Conservation (phyloP, 2,329 filamentous ascomycete genomes). For the Knoxdaviesia capensis region DNA sequence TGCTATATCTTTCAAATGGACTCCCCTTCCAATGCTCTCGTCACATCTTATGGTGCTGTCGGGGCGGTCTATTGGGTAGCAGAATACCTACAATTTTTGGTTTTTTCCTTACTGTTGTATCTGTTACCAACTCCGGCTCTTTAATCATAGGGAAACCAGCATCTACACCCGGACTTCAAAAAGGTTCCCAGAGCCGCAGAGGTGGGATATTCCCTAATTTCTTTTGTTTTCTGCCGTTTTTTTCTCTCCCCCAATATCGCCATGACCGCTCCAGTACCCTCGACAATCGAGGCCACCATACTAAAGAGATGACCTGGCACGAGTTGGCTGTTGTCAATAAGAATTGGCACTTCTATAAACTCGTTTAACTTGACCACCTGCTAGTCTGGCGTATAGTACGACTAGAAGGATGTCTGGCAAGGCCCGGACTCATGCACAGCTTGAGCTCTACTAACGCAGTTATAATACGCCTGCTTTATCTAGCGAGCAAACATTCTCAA, state of each 20-base stretch:
- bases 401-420: not conserved
- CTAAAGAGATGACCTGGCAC: not conserved
- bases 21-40: not conserved
- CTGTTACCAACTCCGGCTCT: slow-evolving; percentile 32
- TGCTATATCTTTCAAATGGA: slow-evolving; percentile 9
- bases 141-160: slow-evolving; percentile 56
- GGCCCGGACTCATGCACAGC: not conserved
- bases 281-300: not conserved
- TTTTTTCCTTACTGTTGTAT: slow-evolving; percentile 5
- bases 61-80: no score
- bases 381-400: not conserved
- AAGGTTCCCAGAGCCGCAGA: slow-evolving; percentile 90
- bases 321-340: not conserved
- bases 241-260: slow-evolving; percentile 10
- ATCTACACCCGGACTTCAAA: slow-evolving; percentile 92
- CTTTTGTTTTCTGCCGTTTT: slow-evolving; percentile 10
- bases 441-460: no score
- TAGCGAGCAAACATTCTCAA: slow-evolving; percentile 95
- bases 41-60: not conserved
- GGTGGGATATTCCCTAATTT: slow-evolving; percentile 43
- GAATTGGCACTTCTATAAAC: no score
- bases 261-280: not conserved
- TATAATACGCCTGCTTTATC: not conserved
- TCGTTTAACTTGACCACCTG: no score
- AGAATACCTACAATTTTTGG: not conserved